phyloP scores from a whole-genome alignment of 257 asterid species.

The Salvia rosmarinus region DNA sequence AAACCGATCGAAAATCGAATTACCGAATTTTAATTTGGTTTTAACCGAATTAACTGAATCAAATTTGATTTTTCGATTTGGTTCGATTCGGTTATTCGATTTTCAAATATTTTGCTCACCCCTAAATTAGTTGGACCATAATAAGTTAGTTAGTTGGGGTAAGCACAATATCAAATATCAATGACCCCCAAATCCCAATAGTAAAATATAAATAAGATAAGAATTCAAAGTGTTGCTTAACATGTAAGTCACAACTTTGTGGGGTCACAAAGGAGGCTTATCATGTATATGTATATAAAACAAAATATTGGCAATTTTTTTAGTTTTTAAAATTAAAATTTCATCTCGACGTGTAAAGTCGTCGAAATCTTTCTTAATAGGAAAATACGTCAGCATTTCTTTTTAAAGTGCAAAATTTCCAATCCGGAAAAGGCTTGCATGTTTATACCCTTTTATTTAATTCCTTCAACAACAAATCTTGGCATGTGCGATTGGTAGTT shows the following conservation, averaged over 20 bases:
- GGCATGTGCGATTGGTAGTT: no score
- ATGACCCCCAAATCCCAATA: background rate
- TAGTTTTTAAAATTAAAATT: background rate
- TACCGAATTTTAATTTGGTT: no score
- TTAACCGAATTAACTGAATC: no score
- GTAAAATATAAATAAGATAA: background rate
- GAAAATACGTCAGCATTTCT: background rate
- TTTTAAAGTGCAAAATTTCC: background rate
- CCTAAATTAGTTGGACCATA: background rate
- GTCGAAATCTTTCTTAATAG: background rate
- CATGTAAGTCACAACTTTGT: slow-evolving; percentile 22
- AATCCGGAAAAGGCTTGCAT: background rate
- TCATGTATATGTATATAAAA: background rate
- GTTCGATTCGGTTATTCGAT: no score
- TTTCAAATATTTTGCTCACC: no score
- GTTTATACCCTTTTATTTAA: background rate
- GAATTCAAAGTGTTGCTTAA: slow-evolving; percentile 26
- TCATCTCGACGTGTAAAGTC: slow-evolving; percentile 3
- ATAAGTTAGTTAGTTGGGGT: slow-evolving; percentile 22
- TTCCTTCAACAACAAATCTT: no score
- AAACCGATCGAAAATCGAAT: no score
- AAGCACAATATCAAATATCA: background rate
- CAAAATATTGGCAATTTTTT: background rate
- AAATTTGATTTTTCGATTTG: no score
- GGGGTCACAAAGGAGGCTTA: background rate